Base-by-base conservation (phyloP, 306 rosid genomes). In the Lathyrus aphaca region DNA sequence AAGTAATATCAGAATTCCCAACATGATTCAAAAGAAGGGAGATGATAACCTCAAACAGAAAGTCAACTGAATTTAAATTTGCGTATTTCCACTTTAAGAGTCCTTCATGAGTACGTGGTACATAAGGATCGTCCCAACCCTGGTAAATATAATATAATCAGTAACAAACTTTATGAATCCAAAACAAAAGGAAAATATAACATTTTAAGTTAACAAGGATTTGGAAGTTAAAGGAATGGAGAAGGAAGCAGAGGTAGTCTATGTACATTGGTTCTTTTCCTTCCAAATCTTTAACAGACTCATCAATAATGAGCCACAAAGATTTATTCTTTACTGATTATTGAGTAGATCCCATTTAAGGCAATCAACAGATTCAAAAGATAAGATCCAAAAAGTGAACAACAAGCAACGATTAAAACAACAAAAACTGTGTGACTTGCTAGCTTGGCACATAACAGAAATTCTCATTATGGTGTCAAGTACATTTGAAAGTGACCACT, bases 111-210 rank as follows among this genome's bases (percentile, higher is more conserved):
- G 99, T 95, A 38, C 99, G 96, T 8, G 99, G 97, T 75, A 89
- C 38, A 79, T 95, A 91, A 63, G 99, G 92, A 84, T 95, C 99
- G 72, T 95, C 99, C 99, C 99, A 95, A 42, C 99, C 99, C 99
- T 95, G 82, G 63, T 39, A 69, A 77, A 63, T 32, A 79, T 32
- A 79, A 74, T 65, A 43, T n/a, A 42, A 64, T 45, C 67, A 69
- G 68, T 14, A 35, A 58, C 42, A 54, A 76, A 19, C 61, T 76
- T 53, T 65, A 50, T 16, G 32, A 67, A 76, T 57, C 27, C 46
- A 60, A 54, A 69, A 15, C 51, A 79, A 19, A 55, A 74, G 37
- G 54, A 66, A 38, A 59, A 68, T 30, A 40, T 19, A 37, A 55
- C 13, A 48, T 30, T 37, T 70, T 42, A 51, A 19, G 38, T 61